Conservation (phyloP, 2,329 filamentous ascomycete genomes). For the Stylonectria norvegica region DNA sequence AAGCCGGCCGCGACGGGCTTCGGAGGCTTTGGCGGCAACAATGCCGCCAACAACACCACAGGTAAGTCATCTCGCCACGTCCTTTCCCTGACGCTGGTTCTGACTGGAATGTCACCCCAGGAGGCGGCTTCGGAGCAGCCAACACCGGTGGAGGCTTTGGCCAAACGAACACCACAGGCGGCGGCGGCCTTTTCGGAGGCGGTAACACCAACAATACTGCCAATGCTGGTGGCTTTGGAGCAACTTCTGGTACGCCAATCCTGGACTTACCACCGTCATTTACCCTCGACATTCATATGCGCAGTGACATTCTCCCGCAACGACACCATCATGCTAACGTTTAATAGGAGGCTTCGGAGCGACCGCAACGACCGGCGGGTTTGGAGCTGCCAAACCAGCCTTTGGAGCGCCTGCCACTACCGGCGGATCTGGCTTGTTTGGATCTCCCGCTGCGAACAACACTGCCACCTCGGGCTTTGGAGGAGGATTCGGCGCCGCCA, state of each 20-base stretch:
- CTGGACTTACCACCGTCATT: constrained; percentile 16
- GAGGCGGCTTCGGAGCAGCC: constrained; percentile 33
- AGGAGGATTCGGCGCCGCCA: constrained; percentile 38
- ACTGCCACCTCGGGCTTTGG: constrained; percentile 39
- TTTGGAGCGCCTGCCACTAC: constrained; percentile 47
- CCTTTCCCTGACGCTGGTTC: constrained; percentile 20
- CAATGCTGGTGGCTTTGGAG: constrained; percentile 35
- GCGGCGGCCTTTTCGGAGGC: constrained; percentile 46
- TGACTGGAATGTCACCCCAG: constrained; percentile 21
- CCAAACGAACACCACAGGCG: constrained; percentile 32
- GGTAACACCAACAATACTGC: constrained; percentile 23
- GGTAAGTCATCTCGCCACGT: constrained; percentile 46
- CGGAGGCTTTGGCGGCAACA: constrained; percentile 53
- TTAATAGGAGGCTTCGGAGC: constrained; percentile 37
- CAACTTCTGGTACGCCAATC: constrained; percentile 31
- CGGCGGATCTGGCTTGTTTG: constrained; percentile 46
- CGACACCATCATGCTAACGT: constrained; percentile 18
- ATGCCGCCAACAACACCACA: constrained; percentile 38
- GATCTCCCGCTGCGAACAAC: constrained; percentile 37
- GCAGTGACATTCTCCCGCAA: constrained; percentile 2
- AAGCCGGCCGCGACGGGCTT: constrained; percentile 49
- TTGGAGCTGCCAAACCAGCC: constrained; percentile 45
- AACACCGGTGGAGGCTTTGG: constrained; percentile 43
- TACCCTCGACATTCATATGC: constrained; percentile 12
- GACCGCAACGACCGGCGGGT: constrained; percentile 31